phyloP scores from a whole-genome alignment of 2,329 filamentous ascomycete species.

The Dactylonectria estremocensis region DNA sequence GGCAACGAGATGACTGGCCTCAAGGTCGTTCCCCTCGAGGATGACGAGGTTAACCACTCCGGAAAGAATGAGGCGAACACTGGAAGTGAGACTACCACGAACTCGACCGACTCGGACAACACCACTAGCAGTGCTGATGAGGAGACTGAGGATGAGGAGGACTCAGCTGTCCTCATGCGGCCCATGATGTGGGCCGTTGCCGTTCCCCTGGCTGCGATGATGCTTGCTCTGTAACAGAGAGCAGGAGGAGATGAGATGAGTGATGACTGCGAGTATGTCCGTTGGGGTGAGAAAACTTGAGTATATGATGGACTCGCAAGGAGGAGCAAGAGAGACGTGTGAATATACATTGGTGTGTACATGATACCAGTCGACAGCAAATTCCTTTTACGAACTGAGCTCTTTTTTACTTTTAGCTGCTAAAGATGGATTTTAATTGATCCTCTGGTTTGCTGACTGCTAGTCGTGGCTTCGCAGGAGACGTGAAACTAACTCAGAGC shows the following conservation, averaged over 20 bases:
- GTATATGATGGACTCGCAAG: conserved; percentile 33
- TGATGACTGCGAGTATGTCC: conserved; percentile 9
- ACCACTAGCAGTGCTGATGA: conserved; percentile 36
- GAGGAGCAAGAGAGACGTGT: conserved; percentile 14
- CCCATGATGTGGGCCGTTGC: conserved; percentile 54
- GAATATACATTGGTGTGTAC: conserved; percentile 28
- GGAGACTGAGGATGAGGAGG: conserved; percentile 43
- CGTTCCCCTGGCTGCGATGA: conserved; percentile 53
- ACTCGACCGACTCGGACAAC: conserved; percentile 40
- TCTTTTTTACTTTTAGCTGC: conserved; percentile 14
- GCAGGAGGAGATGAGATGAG: neutral
- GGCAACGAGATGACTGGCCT: conserved; percentile 62
- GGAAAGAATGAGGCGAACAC: conserved; percentile 60
- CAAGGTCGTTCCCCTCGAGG: conserved; percentile 62
- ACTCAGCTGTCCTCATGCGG: conserved; percentile 48
- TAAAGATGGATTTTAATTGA: conserved; percentile 15
- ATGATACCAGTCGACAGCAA: conserved; percentile 32
- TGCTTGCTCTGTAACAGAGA: conserved; percentile 50
- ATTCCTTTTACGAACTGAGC: conserved; percentile 26
- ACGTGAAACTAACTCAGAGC: neutral
- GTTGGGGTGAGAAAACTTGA: conserved; percentile 20
- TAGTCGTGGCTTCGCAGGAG: neutral
- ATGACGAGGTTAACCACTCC: conserved; percentile 62
- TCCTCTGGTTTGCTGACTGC: neutral
- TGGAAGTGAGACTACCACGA: conserved; percentile 45